phyloP scores from a whole-genome alignment of 2,329 filamentous ascomycete species.

The Penicillium sp. region DNA sequence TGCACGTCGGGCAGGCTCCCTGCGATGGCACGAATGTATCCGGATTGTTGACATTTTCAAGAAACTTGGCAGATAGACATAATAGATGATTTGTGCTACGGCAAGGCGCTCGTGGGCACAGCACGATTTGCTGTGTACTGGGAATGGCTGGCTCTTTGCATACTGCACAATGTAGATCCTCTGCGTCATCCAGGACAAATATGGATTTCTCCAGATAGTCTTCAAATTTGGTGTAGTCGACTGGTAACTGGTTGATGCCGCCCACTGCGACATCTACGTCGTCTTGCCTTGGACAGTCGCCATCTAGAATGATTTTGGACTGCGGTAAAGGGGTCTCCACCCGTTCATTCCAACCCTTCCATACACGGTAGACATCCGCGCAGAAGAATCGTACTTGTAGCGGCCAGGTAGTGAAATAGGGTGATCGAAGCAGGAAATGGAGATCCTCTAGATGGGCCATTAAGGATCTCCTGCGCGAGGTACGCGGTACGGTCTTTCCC shows the following conservation, averaged over 20 bases:
- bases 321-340: conserved; percentile 48
- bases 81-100: conserved; percentile 49
- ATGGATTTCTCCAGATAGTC: conserved; percentile 50
- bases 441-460: conserved; percentile 70
- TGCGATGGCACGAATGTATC: conserved; percentile 58
- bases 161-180: conserved; percentile 44
- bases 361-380: conserved; percentile 62
- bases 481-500: conserved; percentile 36
- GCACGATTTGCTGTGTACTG: conserved; percentile 41
- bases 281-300: conserved; percentile 12
- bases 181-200: conserved; percentile 37
- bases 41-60: conserved; percentile 38
- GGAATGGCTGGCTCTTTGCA: conserved; percentile 43
- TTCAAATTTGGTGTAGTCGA: conserved; percentile 50
- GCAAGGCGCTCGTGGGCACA: conserved; percentile 51
- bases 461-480: conserved; percentile 51
- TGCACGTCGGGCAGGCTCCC: conserved; percentile 68
- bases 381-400: conserved; percentile 74
- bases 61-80: conserved; percentile 52
- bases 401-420: conserved; percentile 79
- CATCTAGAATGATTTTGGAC: conserved; percentile 55
- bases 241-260: conserved; percentile 46
- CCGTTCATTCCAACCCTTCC: conserved; percentile 56
- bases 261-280: conserved; percentile 27
- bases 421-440: conserved; percentile 70